phyloP scores from a whole-genome alignment of 345 rosid genomes.

The Pistacia atlantica region DNA sequence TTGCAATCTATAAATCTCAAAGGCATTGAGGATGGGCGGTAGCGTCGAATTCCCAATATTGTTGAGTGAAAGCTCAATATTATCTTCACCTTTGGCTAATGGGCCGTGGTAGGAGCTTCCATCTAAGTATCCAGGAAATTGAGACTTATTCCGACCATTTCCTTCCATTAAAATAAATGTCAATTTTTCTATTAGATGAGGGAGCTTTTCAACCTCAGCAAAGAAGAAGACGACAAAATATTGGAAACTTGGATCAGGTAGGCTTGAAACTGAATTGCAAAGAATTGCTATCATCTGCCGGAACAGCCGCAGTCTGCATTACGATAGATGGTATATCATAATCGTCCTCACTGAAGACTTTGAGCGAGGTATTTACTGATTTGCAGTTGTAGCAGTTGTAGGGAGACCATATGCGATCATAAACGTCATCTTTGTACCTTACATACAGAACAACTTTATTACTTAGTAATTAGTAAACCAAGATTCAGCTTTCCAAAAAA shows the following conservation, averaged over 20 bases:
- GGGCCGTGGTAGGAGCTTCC: rapidly evolving
- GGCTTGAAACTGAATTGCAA: slow-evolving; percentile 35
- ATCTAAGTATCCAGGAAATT: neutral
- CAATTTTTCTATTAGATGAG: slow-evolving; percentile 25
- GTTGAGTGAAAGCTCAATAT: neutral
- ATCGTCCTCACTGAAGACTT: slow-evolving; percentile 1
- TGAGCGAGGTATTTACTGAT: slow-evolving; percentile 20
- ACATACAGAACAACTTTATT: no score
- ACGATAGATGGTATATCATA: slow-evolving; percentile 43
- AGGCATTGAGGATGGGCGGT: slow-evolving; percentile 14
- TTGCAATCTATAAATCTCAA: slow-evolving; percentile 17
- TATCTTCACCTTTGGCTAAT: no score
- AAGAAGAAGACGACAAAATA: slow-evolving; percentile 37
- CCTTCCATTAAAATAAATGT: slow-evolving; percentile 4
- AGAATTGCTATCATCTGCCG: slow-evolving; percentile 30
- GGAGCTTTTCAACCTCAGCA: slow-evolving; percentile 13
- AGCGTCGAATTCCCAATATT: neutral
- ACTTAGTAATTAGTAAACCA: no score
- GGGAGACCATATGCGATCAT: no score
- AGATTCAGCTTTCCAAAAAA: no score
- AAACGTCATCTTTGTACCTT: slow-evolving; percentile 1
- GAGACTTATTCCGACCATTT: slow-evolving; percentile 22
- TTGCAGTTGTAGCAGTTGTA: slow-evolving; percentile 19
- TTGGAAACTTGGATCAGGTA: slow-evolving; percentile 21
- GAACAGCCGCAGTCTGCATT: slow-evolving; percentile 40